These are phyloP conservation scores for Comarum palustre DNA, from an alignment of 306 rosid genomes.

Conservation along the genomic window DNA sequence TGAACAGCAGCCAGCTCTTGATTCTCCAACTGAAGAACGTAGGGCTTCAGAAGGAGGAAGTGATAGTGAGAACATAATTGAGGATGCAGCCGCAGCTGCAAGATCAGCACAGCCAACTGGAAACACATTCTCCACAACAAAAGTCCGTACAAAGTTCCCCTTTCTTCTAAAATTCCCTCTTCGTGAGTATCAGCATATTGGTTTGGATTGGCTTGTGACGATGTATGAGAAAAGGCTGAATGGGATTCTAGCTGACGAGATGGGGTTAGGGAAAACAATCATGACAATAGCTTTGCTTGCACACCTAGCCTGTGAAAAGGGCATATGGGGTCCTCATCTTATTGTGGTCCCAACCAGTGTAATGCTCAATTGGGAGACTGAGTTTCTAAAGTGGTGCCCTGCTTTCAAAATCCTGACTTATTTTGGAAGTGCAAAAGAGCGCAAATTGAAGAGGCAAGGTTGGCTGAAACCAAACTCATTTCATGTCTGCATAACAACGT, in stretches of 20 bases:
- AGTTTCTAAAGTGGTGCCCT: conserved; percentile 98
- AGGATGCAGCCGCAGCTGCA: conserved; percentile 99
- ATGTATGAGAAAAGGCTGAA: conserved; percentile 96
- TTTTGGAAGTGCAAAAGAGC: conserved; percentile 95
- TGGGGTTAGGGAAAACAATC: conserved; percentile 98
- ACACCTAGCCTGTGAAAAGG: conserved; percentile 94
- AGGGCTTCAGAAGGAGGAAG: conserved; percentile 46
- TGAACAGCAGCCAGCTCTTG: conserved; percentile 34
- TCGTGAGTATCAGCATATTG: conserved; percentile 98
- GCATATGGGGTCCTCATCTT: conserved; percentile 99
- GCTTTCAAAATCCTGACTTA: conserved; percentile 92
- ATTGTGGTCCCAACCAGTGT: conserved; percentile 99
- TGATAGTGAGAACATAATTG: conserved; percentile 77
- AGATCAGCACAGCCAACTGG: conserved; percentile 99
- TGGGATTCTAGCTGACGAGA: conserved; percentile 96
- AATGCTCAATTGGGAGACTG: conserved; percentile 99
- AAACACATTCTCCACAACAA: conserved; percentile 93
- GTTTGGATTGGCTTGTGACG: conserved; percentile 98
- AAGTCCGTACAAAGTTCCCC: conserved; percentile 93
- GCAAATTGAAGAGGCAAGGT: conserved; percentile 89
- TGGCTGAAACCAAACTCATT: conserved; percentile 92
- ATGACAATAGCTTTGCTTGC: conserved; percentile 98
- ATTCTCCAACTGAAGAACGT: conserved; percentile 48
- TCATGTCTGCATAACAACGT: conserved; percentile 95
- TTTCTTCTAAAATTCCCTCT: conserved; percentile 85